Conservation (phyloP, 768 basidiomycete species). For the Phylloporus rhodoxanthus region DNA sequence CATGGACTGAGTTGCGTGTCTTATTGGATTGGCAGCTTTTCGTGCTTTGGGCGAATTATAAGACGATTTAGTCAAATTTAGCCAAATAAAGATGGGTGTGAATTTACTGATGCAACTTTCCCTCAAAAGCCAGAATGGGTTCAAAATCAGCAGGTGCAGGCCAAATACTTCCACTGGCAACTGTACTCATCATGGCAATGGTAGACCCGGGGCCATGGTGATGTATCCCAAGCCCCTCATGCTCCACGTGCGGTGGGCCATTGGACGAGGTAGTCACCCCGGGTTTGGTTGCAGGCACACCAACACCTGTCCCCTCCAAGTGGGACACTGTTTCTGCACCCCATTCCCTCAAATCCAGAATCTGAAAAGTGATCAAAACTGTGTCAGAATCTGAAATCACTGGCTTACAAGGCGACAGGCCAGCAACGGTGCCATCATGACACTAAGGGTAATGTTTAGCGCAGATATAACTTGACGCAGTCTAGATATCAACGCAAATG, state of each 20-base stretch:
- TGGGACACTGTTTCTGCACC: slow-evolving; percentile 74
- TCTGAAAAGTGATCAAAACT: slow-evolving; percentile 37
- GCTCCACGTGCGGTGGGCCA: slow-evolving; percentile 21
- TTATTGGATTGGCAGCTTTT: too few relatives aligned
- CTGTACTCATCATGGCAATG: too few relatives aligned
- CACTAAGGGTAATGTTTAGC: slow-evolving; percentile 77
- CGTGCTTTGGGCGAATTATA: too few relatives aligned
- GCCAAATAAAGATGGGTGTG: too few relatives aligned
- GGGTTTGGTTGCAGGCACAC: slow-evolving; percentile 62
- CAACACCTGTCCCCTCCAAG: slow-evolving; percentile 65
- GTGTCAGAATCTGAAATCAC: background rate
- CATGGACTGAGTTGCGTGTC: too few relatives aligned
- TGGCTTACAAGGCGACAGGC: slow-evolving; percentile 65
- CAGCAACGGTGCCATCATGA: slow-evolving; percentile 75
- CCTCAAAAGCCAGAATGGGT: too few relatives aligned
- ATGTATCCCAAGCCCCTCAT: slow-evolving; percentile 38
- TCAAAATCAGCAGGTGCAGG: too few relatives aligned
- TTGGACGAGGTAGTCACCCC: slow-evolving; percentile 29
- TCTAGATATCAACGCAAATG: slow-evolving; percentile 33
- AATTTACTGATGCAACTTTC: too few relatives aligned
- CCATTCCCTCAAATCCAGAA: slow-evolving; percentile 76
- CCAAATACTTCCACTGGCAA: too few relatives aligned
- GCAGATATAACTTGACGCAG: slow-evolving; percentile 79
- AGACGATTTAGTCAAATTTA: too few relatives aligned
- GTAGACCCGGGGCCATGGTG: slow-evolving; percentile 47